Percentiles rank a stretch among this genome's conserved stretches.
These are phyloP conservation scores for Boletus vinaceobasis DNA, from an alignment of 768 basidiomycete genomes.

Conservation along the genomic window DNA sequence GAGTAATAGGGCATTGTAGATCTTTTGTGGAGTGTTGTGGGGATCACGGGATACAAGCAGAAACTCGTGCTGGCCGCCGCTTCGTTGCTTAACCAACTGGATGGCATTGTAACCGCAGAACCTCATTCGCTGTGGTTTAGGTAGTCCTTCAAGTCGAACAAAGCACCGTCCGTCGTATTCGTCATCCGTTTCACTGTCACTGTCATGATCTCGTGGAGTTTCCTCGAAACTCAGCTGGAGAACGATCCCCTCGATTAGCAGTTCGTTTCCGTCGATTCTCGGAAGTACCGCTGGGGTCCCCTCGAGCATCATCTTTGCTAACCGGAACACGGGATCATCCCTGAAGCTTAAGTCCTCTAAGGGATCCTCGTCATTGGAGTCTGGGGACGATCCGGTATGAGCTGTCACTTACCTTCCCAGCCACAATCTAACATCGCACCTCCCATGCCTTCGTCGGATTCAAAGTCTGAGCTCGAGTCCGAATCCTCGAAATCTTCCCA, in stretches of 20 bases:
- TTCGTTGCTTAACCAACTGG: neutral
- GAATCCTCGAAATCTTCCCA: neutral
- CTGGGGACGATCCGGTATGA: neutral
- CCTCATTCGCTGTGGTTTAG: neutral
- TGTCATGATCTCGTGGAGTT: neutral
- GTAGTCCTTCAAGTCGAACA: neutral
- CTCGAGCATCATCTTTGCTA: neutral
- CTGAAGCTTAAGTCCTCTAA: neutral
- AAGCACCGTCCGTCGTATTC: neutral
- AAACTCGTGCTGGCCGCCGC: neutral
- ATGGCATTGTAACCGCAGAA: neutral
- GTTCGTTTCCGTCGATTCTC: neutral
- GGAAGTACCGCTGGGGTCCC: neutral
- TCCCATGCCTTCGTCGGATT: neutral
- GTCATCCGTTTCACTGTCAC: conserved; percentile 1
- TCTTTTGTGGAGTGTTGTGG: too few species aligned
- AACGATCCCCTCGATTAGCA: conserved; percentile 7
- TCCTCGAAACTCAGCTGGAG: neutral
- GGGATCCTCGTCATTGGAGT: neutral
- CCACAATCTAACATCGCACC: neutral
- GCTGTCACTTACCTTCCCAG: neutral
- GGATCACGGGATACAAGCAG: neutral
- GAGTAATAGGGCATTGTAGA: neutral
- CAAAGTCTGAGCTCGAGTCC: neutral
- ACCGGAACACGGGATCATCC: neutral